These are phyloP conservation scores for Blastobotrys robertii DNA, from an alignment of 805 yeast genomes.

Conservation along the genomic window DNA sequence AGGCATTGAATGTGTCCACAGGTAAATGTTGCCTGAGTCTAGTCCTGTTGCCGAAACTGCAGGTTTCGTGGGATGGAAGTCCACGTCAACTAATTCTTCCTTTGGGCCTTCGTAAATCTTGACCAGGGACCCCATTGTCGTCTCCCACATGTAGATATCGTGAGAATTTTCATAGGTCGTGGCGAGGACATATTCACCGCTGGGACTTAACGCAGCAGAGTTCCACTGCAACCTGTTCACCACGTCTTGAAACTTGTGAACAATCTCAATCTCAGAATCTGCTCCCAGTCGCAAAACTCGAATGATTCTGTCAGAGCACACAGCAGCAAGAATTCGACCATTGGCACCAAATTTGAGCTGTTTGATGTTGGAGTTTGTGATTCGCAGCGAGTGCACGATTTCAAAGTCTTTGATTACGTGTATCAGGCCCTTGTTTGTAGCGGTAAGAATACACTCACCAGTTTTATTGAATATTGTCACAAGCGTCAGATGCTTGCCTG, in stretches of 20 bases:
- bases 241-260: constrained; percentile 81
- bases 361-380: constrained; percentile 66
- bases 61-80: constrained; percentile 74
- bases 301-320: constrained; percentile 26
- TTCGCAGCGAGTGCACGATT: constrained; percentile 40
- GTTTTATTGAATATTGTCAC: constrained; percentile 41
- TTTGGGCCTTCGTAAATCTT: constrained; percentile 85
- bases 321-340: constrained; percentile 24
- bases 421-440: constrained; percentile 74
- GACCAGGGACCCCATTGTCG: constrained; percentile 75
- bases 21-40: constrained; percentile 70
- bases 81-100: constrained; percentile 78
- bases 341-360: constrained; percentile 69
- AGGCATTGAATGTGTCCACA: constrained; percentile 75
- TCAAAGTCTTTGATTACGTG: constrained; percentile 33
- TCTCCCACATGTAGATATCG: constrained; percentile 89
- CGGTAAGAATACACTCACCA: constrained; percentile 53
- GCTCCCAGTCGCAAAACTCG: constrained; percentile 24
- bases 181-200: constrained; percentile 79
- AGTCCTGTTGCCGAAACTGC: constrained; percentile 73
- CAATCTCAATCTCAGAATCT: constrained; percentile 40
- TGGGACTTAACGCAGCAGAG: constrained; percentile 59
- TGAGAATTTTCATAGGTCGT: constrained; percentile 83
- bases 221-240: constrained; percentile 88
- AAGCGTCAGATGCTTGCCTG: constrained; percentile 34